Evolutionary conservation across 2,329 filamentous ascomycete genomes (phyloP).

Genomic region (Fusarium solani-melongenae): DNA sequence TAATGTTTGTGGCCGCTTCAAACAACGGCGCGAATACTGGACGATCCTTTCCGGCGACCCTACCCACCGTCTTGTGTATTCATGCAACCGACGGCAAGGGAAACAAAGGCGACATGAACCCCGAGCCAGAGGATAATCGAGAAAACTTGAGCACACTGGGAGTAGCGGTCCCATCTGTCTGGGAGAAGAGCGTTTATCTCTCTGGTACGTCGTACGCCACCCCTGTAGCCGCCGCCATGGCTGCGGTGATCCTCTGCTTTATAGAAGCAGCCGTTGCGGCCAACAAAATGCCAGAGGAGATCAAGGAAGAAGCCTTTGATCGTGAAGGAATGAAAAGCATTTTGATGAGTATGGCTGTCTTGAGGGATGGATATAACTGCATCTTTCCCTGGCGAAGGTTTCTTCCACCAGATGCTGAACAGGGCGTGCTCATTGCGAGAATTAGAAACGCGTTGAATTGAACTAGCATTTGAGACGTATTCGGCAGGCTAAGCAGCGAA

Average conservation of each 20-base stretch:
- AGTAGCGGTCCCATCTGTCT: background rate
- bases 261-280: background rate
- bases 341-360: no score
- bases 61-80: background rate
- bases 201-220: background rate
- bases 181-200: background rate
- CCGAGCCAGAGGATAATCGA: background rate
- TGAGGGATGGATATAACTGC: no score
- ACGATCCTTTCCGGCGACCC: background rate
- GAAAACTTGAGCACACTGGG: background rate
- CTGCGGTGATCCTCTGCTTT: background rate
- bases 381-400: no score
- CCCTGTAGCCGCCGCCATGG: background rate
- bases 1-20: background rate
- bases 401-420: no score
- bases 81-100: background rate
- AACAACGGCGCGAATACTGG: background rate
- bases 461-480: no score
- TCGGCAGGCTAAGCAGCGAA: no score
- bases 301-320: no score
- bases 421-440: no score
- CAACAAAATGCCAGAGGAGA: background rate
- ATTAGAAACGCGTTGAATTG: no score
- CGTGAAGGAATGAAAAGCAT: no score
- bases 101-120: background rate